Percentiles rank a stretch among this genome's conserved stretches.
Conservation (phyloP, 352 stramenopile species). For the Halophytophthora batemanensis region DNA sequence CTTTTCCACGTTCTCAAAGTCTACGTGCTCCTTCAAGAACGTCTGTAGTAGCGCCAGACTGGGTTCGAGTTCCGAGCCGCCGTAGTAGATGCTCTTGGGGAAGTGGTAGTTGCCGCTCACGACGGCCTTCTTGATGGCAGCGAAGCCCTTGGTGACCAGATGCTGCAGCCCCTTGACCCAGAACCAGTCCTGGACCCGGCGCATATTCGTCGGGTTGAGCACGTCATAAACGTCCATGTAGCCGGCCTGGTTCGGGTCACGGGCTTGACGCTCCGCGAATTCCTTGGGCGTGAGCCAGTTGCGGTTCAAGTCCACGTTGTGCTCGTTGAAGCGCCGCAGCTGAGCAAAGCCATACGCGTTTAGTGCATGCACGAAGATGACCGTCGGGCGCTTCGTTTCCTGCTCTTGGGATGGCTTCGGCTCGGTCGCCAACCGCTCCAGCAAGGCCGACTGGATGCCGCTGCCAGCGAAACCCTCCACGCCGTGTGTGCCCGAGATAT, state of each 20-base stretch:
- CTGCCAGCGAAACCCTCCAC: constrained; percentile 85
- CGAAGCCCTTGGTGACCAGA: constrained; percentile 39
- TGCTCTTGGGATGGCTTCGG: constrained; percentile 6
- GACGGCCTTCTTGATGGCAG: constrained; percentile 76
- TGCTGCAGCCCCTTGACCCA: constrained; percentile 36
- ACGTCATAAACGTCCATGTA: constrained; percentile 77
- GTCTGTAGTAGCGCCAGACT: constrained; percentile 57
- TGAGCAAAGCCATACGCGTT: constrained; percentile 92
- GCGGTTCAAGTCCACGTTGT: constrained; percentile 94
- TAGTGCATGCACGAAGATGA: constrained; percentile 91
- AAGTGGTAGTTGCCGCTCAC: constrained; percentile 91
- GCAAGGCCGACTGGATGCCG: constrained; percentile 62
- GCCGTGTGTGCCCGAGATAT: constrained; percentile 81
- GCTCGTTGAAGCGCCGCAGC: constrained; percentile 89
- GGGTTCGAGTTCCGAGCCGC: constrained; percentile 68
- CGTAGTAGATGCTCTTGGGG: constrained; percentile 82
- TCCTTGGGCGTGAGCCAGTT: constrained; percentile 75
- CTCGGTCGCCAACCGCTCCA: constrained; percentile 24
- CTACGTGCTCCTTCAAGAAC: constrained; percentile 57
- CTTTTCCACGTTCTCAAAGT: constrained; percentile 32
- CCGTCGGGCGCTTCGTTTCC: constrained; percentile 34
- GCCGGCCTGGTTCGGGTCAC: constrained; percentile 71
- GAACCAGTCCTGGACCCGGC: constrained; percentile 37
- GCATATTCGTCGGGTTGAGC: constrained; percentile 56
- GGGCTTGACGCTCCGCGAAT: constrained; percentile 39